Conservation (phyloP, 106 monocot genomes). For the Vanilla planifolia region DNA sequence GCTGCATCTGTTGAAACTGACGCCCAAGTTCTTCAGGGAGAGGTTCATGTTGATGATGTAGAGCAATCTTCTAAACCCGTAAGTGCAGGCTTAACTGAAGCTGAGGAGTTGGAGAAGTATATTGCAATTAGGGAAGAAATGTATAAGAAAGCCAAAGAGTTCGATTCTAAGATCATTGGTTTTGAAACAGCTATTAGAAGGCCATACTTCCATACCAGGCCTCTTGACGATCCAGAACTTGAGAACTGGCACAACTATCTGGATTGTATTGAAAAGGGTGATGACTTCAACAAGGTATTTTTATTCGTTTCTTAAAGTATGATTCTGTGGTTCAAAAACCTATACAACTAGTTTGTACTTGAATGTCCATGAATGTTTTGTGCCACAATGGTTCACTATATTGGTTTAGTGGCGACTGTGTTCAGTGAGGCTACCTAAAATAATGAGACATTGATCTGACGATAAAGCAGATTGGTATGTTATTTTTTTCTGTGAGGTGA, state of each 20-base stretch:
- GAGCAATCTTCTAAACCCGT: constrained; percentile 51
- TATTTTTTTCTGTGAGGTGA: constrained; percentile 94
- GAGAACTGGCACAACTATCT: constrained; percentile 98
- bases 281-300: constrained; percentile 94
- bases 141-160: constrained; percentile 98
- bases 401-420: constrained; percentile 77
- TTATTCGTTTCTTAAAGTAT: constrained; percentile 6
- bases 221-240: constrained; percentile 97
- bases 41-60: constrained; percentile 44
- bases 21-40: constrained; percentile 43
- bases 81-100: constrained; percentile 69
- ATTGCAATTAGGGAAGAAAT: constrained; percentile 89
- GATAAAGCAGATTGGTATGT: constrained; percentile 69
- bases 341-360: constrained; percentile 29
- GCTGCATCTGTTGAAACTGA: constrained; percentile 18
- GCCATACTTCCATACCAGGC: constrained; percentile 95
- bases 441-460: constrained; percentile 81
- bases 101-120: constrained; percentile 88
- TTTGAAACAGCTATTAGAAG: constrained; percentile 98
- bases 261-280: constrained; percentile 85
- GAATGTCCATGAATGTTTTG: constrained; percentile 50
- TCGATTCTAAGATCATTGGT: constrained; percentile 89
- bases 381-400: constrained; percentile 70
- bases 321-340: constrained; percentile 11
- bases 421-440: constrained; percentile 88